phyloP scores from a whole-genome alignment of 768 basidiomycete species.

The Gautieria morchelliformis region DNA sequence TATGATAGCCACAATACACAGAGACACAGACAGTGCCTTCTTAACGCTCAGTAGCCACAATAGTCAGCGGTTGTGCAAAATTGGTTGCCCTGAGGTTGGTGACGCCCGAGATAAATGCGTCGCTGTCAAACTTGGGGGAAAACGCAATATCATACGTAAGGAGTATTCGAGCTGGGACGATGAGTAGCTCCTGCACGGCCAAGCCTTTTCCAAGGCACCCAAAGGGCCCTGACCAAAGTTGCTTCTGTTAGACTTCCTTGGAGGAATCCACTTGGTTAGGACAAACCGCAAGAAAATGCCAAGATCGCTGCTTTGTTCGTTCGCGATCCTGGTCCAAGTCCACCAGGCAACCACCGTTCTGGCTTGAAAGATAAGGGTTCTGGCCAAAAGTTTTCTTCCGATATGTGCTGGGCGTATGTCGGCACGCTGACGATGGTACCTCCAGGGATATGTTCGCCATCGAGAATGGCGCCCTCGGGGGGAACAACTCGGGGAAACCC shows the following conservation, averaged over 20 bases:
- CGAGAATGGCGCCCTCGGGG: slow-evolving; percentile 18
- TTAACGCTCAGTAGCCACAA: no score
- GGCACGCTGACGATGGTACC: slow-evolving; percentile 21
- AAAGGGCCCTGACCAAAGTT: slow-evolving; percentile 25
- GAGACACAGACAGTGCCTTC: no score
- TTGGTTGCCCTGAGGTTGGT: slow-evolving; percentile 22
- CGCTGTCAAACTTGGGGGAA: slow-evolving; percentile 18
- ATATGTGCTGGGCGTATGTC: slow-evolving; percentile 18
- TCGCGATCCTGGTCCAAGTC: slow-evolving; percentile 18
- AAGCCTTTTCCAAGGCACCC: slow-evolving; percentile 22
- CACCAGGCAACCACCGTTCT: slow-evolving; percentile 24
- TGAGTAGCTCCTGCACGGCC: slow-evolving; percentile 23
- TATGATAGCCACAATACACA: no score
- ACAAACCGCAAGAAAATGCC: slow-evolving; percentile 20
- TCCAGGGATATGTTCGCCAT: slow-evolving; percentile 21
- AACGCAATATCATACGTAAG: slow-evolving; percentile 21
- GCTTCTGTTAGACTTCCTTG: neutral
- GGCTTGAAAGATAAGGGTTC: slow-evolving; percentile 13
- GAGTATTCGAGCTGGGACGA: slow-evolving; percentile 18
- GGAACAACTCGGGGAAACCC: slow-evolving; percentile 24
- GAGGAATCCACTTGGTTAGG: neutral
- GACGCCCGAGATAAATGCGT: slow-evolving; percentile 18
- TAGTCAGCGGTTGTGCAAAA: slow-evolving; percentile 18
- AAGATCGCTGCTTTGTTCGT: slow-evolving; percentile 19
- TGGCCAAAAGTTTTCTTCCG: slow-evolving; percentile 24